phyloP scores from a whole-genome alignment of 768 basidiomycete species.

The Leucosporidium yakuticum region DNA sequence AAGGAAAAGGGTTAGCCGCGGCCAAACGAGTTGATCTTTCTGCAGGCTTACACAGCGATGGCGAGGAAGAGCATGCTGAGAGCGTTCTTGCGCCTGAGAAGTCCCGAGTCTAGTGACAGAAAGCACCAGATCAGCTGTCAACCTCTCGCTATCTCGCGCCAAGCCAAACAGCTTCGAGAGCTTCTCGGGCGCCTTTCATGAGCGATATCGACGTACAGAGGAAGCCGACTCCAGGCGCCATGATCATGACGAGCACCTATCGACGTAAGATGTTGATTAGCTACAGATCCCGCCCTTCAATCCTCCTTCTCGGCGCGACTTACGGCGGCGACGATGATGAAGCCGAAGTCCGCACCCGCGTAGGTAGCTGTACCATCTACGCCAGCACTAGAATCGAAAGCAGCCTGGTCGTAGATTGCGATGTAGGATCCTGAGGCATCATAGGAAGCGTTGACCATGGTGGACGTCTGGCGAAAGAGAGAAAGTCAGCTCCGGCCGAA shows the following conservation, averaged over 20 bases:
- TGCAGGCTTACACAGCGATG: slow-evolving; percentile 37
- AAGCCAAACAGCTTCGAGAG: no score
- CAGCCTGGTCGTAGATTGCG: background rate
- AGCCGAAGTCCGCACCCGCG: background rate
- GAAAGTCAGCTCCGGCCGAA: background rate
- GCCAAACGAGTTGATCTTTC: no score
- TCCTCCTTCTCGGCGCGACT: no score
- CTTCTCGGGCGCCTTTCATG: slow-evolving; percentile 9
- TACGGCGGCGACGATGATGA: background rate
- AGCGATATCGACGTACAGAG: slow-evolving; percentile 34
- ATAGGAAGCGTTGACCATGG: slow-evolving; percentile 50
- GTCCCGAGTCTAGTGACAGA: slow-evolving; percentile 35
- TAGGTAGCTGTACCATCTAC: background rate
- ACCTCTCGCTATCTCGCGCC: no score
- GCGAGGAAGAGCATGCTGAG: slow-evolving; percentile 43
- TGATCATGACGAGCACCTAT: slow-evolving; percentile 43
- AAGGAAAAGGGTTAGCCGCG: background rate
- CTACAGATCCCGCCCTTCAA: no score
- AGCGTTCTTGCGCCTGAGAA: slow-evolving; percentile 46
- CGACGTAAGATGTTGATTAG: no score
- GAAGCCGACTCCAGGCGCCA: slow-evolving; percentile 44
- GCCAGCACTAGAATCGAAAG: background rate
- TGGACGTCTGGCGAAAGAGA: background rate
- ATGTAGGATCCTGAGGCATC: slow-evolving; percentile 36
- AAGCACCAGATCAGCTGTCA: no score